Base-by-base conservation (phyloP, 768 basidiomycete species). In the Boletus rubroflammeus region DNA sequence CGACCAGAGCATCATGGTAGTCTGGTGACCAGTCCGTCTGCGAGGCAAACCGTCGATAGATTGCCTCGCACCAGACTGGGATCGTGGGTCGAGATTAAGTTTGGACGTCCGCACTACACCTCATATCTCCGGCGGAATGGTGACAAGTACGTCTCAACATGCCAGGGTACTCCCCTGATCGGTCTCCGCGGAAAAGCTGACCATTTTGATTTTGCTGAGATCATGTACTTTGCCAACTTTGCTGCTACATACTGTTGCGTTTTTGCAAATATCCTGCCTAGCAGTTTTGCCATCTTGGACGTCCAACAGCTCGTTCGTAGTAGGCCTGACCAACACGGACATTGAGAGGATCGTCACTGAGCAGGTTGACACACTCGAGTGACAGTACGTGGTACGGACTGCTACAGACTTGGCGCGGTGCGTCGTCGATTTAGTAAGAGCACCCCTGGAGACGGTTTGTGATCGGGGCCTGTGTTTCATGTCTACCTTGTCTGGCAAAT, bases 401-500 rank as follows among this genome's bases (percentile, higher is more conserved):
- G 31, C 38, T 15, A 23, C 19, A 7, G 36, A 14, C 39, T 14
- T 21, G 39, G 21, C 21, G 13, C 11, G 19, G 19, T 36, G 8
- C 7, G 35, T 2, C 5, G 38, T 39, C 10, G 38, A n/a, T n/a
- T n/a, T n/a, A 21, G 19, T 19, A 15, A 23, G 23, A 14, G 31
- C 39, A 13, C 35, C 47, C 57, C 57, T 59, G 49, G 57, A 53
- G 25, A 58, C 57, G 28, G 38, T 39, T 31, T 44, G 38, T n/a
- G 36, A 51, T 57, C 56, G 44, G 56, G 34, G 3, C 21, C 44
- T 34, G 40, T 38, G 55, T 55, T 55, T 48, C 53, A 56, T 42
- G 55, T 7, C 13, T 15, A 41, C 23, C 13, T 35, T 32, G 42
- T 3, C 8, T 15, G 25, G 21, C 11, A 28, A 28, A n/a, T 11